Base-by-base conservation (phyloP, 305 asterid species). In the Rubia peregrina region DNA sequence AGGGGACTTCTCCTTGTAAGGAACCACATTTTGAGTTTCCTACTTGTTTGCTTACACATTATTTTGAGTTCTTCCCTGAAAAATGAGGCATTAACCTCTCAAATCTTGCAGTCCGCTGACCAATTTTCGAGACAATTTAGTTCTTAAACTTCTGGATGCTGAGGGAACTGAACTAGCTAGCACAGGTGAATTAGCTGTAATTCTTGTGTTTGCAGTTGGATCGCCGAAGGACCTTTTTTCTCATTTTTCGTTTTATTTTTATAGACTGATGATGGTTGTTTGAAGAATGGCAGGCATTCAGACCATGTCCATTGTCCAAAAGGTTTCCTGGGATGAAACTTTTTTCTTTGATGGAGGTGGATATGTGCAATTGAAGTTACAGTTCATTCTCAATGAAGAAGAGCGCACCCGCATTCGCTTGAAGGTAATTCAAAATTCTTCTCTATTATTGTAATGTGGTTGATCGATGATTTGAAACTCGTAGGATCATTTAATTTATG, bases 1-100 rank as follows among this genome's bases (percentile, higher is more conserved):
- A 53, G 96, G 97, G 70, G 86, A 88, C 3, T 93, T 90, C 80
- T 84, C 85, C 30, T 90, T 93, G 97, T 93, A 90, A 90, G 67
- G 56, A 74, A 67, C 78, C 72, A 75, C 33, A 40, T n/a, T 61
- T 24, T 10, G 56, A 53, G 17, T 74, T 71, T 73, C 72, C 21
- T n/a, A 42, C 56, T 60, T 51, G 21, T 40, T 38, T 60, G 14
- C 42, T 70, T 67, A 44, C 66, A 7, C 62, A 69, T 43, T 53
- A 53, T 60, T 44, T 69, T 41, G 56, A 24, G 9, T 33, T 56
- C 8, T 66, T 42, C 14, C 41, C 17, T 12, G 49, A 33, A 44
- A 66, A 43, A 62, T 64, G 19, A 30, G n/a, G 66, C 61, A 36
- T 40, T 66, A 48, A 46, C 79, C 5, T 77, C 81, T 79, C 21